Evolutionary conservation across 805 yeast species (phyloP), one percentile per base, ranked within the genome.

Genomic region (Ogataea nonfermentans): DNA sequence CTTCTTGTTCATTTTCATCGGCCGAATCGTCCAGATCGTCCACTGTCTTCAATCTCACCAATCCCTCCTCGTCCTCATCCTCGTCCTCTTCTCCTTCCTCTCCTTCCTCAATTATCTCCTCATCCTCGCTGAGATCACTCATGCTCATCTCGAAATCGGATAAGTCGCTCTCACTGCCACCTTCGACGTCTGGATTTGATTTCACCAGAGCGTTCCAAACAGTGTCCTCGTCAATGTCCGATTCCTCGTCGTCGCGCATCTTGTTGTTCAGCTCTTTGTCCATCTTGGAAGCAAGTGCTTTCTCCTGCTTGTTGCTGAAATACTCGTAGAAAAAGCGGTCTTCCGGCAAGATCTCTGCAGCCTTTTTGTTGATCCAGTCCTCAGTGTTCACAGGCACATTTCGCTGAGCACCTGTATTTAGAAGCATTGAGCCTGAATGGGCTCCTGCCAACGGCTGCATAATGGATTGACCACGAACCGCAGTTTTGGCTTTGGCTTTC

Each of bases 371-470:
- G 37, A 80, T 65, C 98, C 98, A 91, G 60, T 89, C 82, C 51
- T 83, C 81, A 6, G 93, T 76, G 56, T 90, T 89, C 4, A 77
- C 95, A 2, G 98, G 96, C 10, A 74, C 58, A n/a, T 70, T 75
- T 4, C 61, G 61, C 11, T 51, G 56, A 12, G 57, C 51, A 4
- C 52, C 57, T 4, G 86, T 75, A 53, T 70, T 79, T 9, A 84
- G 86, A 49, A 84, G 69, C 37, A 84, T 64, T 4, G 81, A 67
- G 8, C 84, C 86, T 14, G 86, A 81, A 47, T 82, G 84, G 1
- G 79, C 73, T 47, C 96, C 97, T 31, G 95, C 89, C 49, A 93
- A 71, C 35, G 99, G 98, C 70, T 93, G 99, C 98, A 93, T 93
- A 59, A 93, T 90, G 30, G 97, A 88, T 4, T 84, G 71, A 55